Evolutionary conservation across 371 early-diverging fungal species (phyloP), one percentile per base, ranked within the genome.

Genomic region (Mortierella polycephala): DNA sequence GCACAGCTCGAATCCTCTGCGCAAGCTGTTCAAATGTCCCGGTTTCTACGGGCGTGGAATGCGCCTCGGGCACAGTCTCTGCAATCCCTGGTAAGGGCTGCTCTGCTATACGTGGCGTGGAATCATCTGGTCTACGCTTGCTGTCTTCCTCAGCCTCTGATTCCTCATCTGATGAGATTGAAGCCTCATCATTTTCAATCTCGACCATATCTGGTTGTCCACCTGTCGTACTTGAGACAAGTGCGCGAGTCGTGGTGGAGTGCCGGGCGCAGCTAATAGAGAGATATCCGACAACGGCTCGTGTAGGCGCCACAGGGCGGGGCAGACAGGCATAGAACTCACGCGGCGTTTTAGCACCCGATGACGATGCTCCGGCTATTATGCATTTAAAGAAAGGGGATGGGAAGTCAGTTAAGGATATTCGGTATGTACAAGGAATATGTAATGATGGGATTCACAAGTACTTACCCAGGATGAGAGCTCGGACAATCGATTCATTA

Each of bases 251-350:
- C 20, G 42, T 55, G 53, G 53, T 65, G 20, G 70, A 75, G 57
- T 62, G 53, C 18, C 76, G 62, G 8, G 62, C 46, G 37, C 71
- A 70, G 49, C 62, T 40, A 23, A 75, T 49, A 7, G 76, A 55
- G 14, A 75, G 59, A 37, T 70, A 70, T 9, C 70, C 62, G 0
- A 52, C 40, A 11, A 70, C 47, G 0, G 75, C 69, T 0, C 20
- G 49, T 1, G 67, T 77, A 2, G 69, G 72, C 9, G n/a, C 16
- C 20, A 67, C 53, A 12, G 68, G 45, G 1, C 62, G 62, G n/a
- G 72, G 72, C 45, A 77, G 40, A 39, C 50, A 56, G 0, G 64
- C 20, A 57, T 71, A 77, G 47, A 71, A 77, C 14, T 77, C 77
- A 0, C 18, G 14, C 0, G 72, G 66, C 13, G 69, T 68, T 20